Base-by-base conservation (phyloP, 202 grass and related monocot genomes). In the Elaeis oleifera region DNA sequence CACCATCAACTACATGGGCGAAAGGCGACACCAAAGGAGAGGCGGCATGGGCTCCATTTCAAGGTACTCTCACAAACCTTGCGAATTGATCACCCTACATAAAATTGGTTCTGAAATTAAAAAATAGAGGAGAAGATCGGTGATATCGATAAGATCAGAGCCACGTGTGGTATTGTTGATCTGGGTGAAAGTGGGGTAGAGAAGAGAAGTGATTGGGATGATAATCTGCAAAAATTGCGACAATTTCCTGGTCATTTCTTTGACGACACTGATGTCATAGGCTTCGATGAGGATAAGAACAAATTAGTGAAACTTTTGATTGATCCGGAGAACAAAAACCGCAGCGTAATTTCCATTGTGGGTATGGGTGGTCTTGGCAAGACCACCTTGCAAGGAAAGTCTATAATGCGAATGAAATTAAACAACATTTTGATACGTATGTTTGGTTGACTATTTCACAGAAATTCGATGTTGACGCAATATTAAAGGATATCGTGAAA, bases 81-180 rank as follows among this genome's bases (percentile, higher is more conserved):
- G 1, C 2, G 36, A 39, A 39, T 39, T 13, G 36, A 13, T 13
- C 8, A 39, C 8, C 9, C 36, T 39, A 0, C 36, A 39, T 39
- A 11, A 39, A 39, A 39, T 26, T 50, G 67, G 67, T 48, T 36
- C 48, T 7, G 5, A 70, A 31, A 9, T 48, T 17, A 31, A 67
- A 53, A 52, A 21, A 75, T 75, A 48, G 67, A 75, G 54, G n/a
- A 27, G 17, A 75, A 75, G 65, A 57, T 75, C 11, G 18, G 32
- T 27, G 52, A 51, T 31, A 75, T 75, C 14, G 8, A 16, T 14
- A 17, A 52, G 3, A 59, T 16, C 1, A 39, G 1, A 39, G 0
- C 1, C 1, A 39, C 8, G 0, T 11, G 13, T 13, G 9, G 1
- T 1, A 39, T 13, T 39, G 1, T 1, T 39, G 13, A 11, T 0